These are phyloP conservation scores for Cryptococcus sp. DNA, from an alignment of 1,284 basidiomycete genomes.

Conservation along the genomic window DNA sequence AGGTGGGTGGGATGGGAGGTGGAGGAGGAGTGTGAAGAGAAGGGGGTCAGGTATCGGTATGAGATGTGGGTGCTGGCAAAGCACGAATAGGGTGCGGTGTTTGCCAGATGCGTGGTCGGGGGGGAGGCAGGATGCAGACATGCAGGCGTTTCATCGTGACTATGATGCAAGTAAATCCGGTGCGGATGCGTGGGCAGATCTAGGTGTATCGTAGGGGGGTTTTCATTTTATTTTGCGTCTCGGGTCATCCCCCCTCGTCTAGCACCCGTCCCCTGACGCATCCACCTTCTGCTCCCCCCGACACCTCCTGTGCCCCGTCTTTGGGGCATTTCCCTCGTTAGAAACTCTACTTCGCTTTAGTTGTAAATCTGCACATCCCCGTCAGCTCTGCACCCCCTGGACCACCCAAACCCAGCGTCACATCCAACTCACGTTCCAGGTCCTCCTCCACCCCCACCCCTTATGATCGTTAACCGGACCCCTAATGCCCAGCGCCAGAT, in stretches of 20 bases:
- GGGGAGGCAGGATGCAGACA: not conserved
- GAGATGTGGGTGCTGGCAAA: slow-evolving; percentile 76
- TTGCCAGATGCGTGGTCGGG: not conserved
- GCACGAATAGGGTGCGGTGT: not conserved
- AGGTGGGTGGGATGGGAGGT: slow-evolving; percentile 78
- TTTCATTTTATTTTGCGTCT: not conserved
- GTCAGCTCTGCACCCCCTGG: not conserved
- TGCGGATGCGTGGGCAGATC: slow-evolving; percentile 5
- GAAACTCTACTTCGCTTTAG: not conserved
- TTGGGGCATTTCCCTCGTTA: too few species aligned
- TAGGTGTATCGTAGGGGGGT: not conserved
- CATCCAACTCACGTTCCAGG: slow-evolving; percentile 43
- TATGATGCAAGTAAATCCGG: slow-evolving; percentile 1
- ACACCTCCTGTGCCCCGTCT: too few species aligned
- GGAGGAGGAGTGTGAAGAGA: slow-evolving; percentile 71
- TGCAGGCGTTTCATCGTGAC: slow-evolving; percentile 1
- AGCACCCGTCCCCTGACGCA: too few species aligned
- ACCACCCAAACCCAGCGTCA: not conserved
- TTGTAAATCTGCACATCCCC: slow-evolving; percentile 16
- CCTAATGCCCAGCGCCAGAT: slow-evolving; percentile 80
- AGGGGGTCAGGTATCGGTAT: slow-evolving; percentile 76
- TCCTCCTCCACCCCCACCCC: slow-evolving; percentile 69
- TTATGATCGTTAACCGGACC: slow-evolving; percentile 75
- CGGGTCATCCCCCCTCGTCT: not conserved
- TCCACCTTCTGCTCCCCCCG: too few species aligned